Conservation (phyloP, 2,329 filamentous ascomycete genomes). For the Allantophomopsis cytisporea region DNA sequence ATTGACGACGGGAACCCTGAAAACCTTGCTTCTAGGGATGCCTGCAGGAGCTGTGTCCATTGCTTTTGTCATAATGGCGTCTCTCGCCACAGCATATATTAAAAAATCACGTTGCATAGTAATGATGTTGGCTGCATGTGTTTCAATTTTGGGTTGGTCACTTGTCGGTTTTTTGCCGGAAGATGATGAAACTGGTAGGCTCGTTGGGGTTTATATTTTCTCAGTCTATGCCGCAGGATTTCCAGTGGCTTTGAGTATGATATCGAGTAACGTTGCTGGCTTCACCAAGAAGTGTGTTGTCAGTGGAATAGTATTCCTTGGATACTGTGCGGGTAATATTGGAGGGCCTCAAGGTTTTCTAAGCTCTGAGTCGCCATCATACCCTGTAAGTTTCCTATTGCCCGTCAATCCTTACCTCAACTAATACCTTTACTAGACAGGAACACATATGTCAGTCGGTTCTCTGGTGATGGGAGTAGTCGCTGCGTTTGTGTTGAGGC, state of each 20-base stretch:
- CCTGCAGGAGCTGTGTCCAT: conserved; percentile 34
- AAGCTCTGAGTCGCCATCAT: conserved; percentile 37
- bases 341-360: conserved; percentile 22
- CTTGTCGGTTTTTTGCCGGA: background rate
- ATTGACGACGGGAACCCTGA: conserved; percentile 19
- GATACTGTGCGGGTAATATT: conserved; percentile 39
- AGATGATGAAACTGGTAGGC: background rate
- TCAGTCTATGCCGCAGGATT: background rate
- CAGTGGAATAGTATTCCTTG: conserved; percentile 16
- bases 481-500: conserved; percentile 2
- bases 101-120: conserved; percentile 5
- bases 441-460: background rate
- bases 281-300: conserved; percentile 32
- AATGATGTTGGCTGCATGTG: conserved; percentile 13
- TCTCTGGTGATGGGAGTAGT: background rate
- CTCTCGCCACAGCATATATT: conserved; percentile 4
- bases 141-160: conserved; percentile 13
- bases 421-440: background rate
- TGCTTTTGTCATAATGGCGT: conserved; percentile 3
- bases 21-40: conserved; percentile 36
- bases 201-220: conserved; percentile 1
- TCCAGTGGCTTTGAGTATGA: background rate
- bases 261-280: background rate
- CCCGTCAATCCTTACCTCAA: background rate
- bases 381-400: conserved; percentile 24